Evolutionary conservation across 441 rosid species (phyloP), one percentile per base, ranked within the genome.

Genomic region (Oxalis stricta): DNA sequence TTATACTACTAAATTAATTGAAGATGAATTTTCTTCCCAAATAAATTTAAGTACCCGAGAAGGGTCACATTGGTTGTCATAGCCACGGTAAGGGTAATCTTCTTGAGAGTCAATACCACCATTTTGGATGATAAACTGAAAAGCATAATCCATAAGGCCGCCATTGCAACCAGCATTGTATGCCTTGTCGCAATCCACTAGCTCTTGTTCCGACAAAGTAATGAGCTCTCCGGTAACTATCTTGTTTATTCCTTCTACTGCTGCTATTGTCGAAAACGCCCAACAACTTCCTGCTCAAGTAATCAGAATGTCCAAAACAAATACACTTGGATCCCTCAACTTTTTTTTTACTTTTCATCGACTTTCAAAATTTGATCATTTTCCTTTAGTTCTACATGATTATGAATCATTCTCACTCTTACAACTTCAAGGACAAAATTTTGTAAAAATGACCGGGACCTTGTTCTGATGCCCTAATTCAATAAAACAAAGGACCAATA

Each of bases 141-240:
- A 74, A 33, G 89, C 89, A 16, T 79, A 73, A 47, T 79, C 87
- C 83, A 79, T 75, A 19, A 79, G 63, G 50, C 89, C 89, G 1
- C 89, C 84, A 18, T 70, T 61, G 53, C 89, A 80, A 0, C 89
- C 89, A n/a, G 68, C 62, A 23, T 80, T 65, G 33, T 74, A 71
- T 8, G 64, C 3, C n/a, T 39, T 55, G 68, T 80, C 89, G 19
- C 84, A 80, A 29, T 80, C 89, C 3, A 80, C 79, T 0, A 80
- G 71, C 44, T 80, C 77, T 63, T 80, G 89, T 31, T 80, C 89
- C 0, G 89, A 80, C 23, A 76, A 49, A 28, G 82, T 66, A 51
- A 69, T 23, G 21, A 80, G 52, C 38, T 71, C 69, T 2, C 89
- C 89, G 0, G 82, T 79, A 33, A 74, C 74, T 0, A 79, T 73